Evolutionary conservation across 2,329 filamentous ascomycete genomes (phyloP).

Genomic region (Calonectria hawksworthii): DNA sequence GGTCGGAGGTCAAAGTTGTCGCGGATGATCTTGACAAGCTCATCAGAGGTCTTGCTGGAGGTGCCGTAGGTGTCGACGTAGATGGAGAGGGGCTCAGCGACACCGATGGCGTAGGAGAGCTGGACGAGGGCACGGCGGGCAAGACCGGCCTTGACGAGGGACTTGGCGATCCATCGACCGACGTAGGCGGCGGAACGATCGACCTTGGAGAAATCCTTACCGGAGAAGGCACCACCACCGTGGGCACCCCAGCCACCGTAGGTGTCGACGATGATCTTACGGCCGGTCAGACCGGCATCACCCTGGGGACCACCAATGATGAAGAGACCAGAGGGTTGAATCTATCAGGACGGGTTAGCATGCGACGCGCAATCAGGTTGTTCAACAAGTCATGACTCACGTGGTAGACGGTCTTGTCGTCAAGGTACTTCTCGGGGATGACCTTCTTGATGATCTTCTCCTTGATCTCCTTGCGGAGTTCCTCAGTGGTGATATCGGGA

Average conservation of each 20-base stretch:
- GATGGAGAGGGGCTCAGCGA: slow-evolving; percentile 96
- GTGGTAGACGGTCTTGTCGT: slow-evolving; percentile 96
- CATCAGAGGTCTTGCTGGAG: slow-evolving; percentile 87
- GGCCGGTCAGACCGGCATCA: slow-evolving; percentile 97
- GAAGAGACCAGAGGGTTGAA: slow-evolving; percentile 98
- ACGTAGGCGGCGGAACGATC: slow-evolving; percentile 98
- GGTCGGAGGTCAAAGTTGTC: slow-evolving; percentile 98
- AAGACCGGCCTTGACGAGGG: slow-evolving; percentile 88
- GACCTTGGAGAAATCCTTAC: slow-evolving; percentile 99
- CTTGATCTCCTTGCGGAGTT: slow-evolving; percentile 93
- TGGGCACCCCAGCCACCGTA: slow-evolving; percentile 99
- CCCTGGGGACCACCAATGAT: slow-evolving; percentile 99
- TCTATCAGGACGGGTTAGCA: slow-evolving; percentile 56
- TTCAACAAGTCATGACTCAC: slow-evolving; percentile 63
- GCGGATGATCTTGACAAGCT: slow-evolving; percentile 95
- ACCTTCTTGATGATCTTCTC: slow-evolving; percentile 98
- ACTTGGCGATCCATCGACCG: slow-evolving; percentile 99
- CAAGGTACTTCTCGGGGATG: slow-evolving; percentile 92
- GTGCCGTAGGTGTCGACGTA: slow-evolving; percentile 99
- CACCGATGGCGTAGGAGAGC: slow-evolving; percentile 99
- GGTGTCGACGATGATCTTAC: slow-evolving; percentile 99
- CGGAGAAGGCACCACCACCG: slow-evolving; percentile 99
- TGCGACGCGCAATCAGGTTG: neutral
- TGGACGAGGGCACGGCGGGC: slow-evolving; percentile 95
- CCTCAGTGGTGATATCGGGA: slow-evolving; percentile 88